A percentile compares a stretch with the other conserved stretches of the same genome.
Evolutionary conservation across 306 rosid species (phyloP).

Genomic region (Luffa aegyptiaca): DNA sequence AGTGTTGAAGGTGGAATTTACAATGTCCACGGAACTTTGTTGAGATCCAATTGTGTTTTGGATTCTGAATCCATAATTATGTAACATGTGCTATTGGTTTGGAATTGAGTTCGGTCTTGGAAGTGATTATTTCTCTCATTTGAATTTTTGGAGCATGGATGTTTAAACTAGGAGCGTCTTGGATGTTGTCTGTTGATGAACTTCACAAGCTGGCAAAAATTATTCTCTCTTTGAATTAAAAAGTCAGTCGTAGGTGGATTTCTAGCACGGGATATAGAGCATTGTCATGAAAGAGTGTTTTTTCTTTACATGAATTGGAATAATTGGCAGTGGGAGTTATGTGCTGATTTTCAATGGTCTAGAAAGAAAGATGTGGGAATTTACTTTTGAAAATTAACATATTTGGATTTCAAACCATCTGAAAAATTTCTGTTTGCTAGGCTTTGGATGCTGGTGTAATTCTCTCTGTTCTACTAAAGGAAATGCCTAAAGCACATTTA

Average conservation of each 20-base stretch:
- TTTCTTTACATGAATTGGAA: neutral
- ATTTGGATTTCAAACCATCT: neutral
- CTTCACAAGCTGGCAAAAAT: neutral
- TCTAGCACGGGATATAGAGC: neutral
- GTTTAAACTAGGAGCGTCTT: neutral
- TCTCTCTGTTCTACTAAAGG: neutral
- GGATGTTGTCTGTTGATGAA: neutral
- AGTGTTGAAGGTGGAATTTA: slow-evolving; percentile 4
- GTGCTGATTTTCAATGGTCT: neutral
- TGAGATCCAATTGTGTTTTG: slow-evolving; percentile 22
- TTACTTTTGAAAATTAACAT: neutral
- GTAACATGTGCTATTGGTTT: neutral
- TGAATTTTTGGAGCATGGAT: neutral
- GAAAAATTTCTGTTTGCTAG: neutral
- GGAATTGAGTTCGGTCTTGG: neutral
- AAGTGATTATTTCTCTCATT: neutral
- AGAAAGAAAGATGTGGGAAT: neutral
- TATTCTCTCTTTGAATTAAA: neutral
- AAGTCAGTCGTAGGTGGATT: neutral
- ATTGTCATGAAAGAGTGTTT: neutral
- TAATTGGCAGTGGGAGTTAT: neutral
- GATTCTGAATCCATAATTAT: neutral
- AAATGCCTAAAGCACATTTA: neutral
- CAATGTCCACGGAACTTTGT: neutral
- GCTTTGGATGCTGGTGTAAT: neutral